Conservation (phyloP, 805 yeast genomes). For the Tetrapisispora namnaoensis region DNA sequence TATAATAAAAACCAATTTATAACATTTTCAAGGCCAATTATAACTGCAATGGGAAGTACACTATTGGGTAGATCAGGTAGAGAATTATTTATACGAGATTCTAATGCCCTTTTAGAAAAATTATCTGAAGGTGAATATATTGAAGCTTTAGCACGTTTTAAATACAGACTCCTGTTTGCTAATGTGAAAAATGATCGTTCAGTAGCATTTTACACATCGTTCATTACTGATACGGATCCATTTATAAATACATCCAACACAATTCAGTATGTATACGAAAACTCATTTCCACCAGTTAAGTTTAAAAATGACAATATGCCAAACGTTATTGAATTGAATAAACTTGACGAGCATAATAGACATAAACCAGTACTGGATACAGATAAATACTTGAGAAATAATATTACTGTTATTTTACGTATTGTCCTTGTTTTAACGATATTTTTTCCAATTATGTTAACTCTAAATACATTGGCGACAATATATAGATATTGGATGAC, state of each 20-base stretch:
- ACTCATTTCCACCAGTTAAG: constrained; percentile 26
- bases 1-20: constrained; percentile 29
- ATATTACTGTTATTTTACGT: not conserved
- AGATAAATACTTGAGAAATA: not conserved
- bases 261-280: constrained; percentile 39
- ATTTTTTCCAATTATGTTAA: constrained; percentile 21
- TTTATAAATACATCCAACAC: constrained; percentile 48
- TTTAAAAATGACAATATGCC: constrained; percentile 16
- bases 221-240: constrained; percentile 63
- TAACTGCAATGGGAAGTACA: constrained; percentile 46
- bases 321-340: constrained; percentile 19
- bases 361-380: not conserved
- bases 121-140: constrained; percentile 34
- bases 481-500: constrained; percentile 24
- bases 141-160: constrained; percentile 48
- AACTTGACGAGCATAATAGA: constrained; percentile 7
- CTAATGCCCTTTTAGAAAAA: constrained; percentile 36
- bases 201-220: constrained; percentile 80
- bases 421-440: constrained; percentile 4
- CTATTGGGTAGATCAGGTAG: constrained; percentile 59
- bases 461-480: constrained; percentile 22
- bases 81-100: constrained; percentile 54
- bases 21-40: constrained; percentile 18
- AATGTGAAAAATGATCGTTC: constrained; percentile 77
- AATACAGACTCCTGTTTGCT: constrained; percentile 52